A percentile compares a stretch with the other conserved stretches of the same genome.
These are phyloP conservation scores for Talaromyces marneffei DNA, from an alignment of 2,329 filamentous ascomycete species.

Conservation along the genomic window DNA sequence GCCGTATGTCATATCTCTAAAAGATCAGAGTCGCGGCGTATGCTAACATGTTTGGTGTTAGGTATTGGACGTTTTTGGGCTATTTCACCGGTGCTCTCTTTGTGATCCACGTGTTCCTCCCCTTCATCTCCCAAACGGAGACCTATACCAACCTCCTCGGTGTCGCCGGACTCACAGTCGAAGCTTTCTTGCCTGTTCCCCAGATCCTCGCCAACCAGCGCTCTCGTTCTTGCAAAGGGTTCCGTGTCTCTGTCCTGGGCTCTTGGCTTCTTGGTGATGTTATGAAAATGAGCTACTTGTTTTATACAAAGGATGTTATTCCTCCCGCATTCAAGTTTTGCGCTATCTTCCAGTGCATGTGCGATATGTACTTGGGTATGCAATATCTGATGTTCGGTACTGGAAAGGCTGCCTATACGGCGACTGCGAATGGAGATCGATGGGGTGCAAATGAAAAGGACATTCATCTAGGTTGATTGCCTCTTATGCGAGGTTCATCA, in stretches of 20 bases:
- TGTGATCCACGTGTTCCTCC: slow-evolving; percentile 50
- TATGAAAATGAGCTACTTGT: slow-evolving; percentile 49
- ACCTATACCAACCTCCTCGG: slow-evolving; percentile 42
- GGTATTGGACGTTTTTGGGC: slow-evolving; percentile 54
- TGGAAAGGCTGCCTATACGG: slow-evolving; percentile 21
- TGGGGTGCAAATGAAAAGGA: slow-evolving; percentile 33
- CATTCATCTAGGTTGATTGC: slow-evolving; percentile 32
- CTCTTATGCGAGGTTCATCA: slow-evolving; percentile 7
- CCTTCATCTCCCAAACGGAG: slow-evolving; percentile 39
- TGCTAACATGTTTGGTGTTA: slow-evolving; percentile 14
- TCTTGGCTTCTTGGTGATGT: slow-evolving; percentile 46
- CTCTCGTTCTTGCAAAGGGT: slow-evolving; percentile 45
- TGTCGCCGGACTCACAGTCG: slow-evolving; percentile 42
- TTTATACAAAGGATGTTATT: slow-evolving; percentile 38
- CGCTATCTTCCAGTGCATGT: slow-evolving; percentile 45
- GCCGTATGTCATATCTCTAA: slow-evolving; percentile 38
- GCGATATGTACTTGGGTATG: slow-evolving; percentile 43
- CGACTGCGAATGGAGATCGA: slow-evolving; percentile 21
- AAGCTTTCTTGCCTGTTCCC: slow-evolving; percentile 44
- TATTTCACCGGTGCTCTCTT: slow-evolving; percentile 48
- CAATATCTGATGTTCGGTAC: slow-evolving; percentile 46
- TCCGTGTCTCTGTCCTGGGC: slow-evolving; percentile 43
- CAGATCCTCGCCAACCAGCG: slow-evolving; percentile 45
- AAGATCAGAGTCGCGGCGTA: neutral
- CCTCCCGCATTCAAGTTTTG: slow-evolving; percentile 47